These are phyloP conservation scores for Thielaviopsis ethacetica DNA, from an alignment of 2,329 filamentous ascomycete genomes.

Conservation along the genomic window DNA sequence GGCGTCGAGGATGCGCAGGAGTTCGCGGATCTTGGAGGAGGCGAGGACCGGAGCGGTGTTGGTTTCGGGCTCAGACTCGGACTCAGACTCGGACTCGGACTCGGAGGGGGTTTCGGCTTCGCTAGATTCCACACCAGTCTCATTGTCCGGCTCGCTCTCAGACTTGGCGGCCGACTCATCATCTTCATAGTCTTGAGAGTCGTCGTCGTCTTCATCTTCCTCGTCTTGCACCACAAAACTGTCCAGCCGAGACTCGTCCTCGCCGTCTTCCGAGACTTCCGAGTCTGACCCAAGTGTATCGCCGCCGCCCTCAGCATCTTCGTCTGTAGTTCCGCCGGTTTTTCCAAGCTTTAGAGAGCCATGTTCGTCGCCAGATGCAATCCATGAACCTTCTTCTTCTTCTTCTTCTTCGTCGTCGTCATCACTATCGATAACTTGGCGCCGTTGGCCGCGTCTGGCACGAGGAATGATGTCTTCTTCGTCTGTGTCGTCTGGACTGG, in stretches of 20 bases:
- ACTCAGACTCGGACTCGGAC: constrained; percentile 20
- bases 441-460: constrained; percentile 23
- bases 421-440: constrained; percentile 42
- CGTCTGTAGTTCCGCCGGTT: constrained; percentile 72
- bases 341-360: constrained; percentile 47
- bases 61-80: background rate
- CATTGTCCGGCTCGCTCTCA: constrained; percentile 9
- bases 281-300: constrained; percentile 64
- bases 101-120: constrained; percentile 12
- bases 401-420: constrained; percentile 44
- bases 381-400: constrained; percentile 61
- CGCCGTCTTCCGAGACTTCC: constrained; percentile 35
- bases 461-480: constrained; percentile 14
- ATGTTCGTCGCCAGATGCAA: constrained; percentile 54
- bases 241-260: constrained; percentile 36
- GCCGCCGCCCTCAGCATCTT: constrained; percentile 74
- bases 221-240: constrained; percentile 41
- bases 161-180: constrained; percentile 15
- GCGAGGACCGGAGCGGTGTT: constrained; percentile 29
- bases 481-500: constrained; percentile 14
- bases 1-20: constrained; percentile 62
- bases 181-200: constrained; percentile 14
- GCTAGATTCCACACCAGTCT: background rate
- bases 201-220: constrained; percentile 11
- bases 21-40: constrained; percentile 83